Percentiles rank a stretch among this genome's conserved stretches.
Evolutionary conservation across 768 basidiomycete genomes (phyloP).

Genomic region (Pleurotus ostreatus): DNA sequence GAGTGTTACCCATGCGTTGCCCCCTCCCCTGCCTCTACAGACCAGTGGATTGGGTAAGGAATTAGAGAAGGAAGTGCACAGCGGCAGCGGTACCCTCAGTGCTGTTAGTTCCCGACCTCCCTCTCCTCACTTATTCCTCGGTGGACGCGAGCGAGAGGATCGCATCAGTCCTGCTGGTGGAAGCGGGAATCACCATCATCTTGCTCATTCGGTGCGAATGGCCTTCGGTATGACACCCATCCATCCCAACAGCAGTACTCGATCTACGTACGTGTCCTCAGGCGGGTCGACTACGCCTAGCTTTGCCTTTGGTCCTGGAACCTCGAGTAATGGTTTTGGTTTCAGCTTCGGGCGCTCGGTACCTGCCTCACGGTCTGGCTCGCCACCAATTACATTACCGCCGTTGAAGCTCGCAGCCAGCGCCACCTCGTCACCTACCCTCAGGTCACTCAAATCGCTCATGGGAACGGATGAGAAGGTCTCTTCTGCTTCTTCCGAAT

Average conservation of each 20-base stretch:
- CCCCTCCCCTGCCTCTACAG: neutral
- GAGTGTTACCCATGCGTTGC: slow-evolving; percentile 34
- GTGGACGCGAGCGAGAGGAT: slow-evolving; percentile 11
- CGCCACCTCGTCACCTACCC: slow-evolving; percentile 8
- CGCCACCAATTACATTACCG: slow-evolving; percentile 69
- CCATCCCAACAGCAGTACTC: slow-evolving; percentile 20
- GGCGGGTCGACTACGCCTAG: neutral
- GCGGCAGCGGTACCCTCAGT: slow-evolving; percentile 32
- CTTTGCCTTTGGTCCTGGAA: neutral
- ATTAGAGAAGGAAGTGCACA: slow-evolving; percentile 6
- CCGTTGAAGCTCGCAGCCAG: slow-evolving; percentile 49
- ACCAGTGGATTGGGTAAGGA: slow-evolving; percentile 6
- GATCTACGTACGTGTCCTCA: slow-evolving; percentile 18
- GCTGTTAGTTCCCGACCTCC: slow-evolving; percentile 57
- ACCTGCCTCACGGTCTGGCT: slow-evolving; percentile 60
- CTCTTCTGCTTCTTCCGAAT: neutral
- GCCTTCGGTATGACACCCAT: slow-evolving; percentile 95
- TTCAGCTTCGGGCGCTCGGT: slow-evolving; percentile 22
- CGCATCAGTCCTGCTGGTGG: slow-evolving; percentile 5
- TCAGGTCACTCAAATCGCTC: slow-evolving; percentile 4
- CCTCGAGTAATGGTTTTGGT: neutral
- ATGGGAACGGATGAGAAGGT: neutral
- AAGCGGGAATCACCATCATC: slow-evolving; percentile 46
- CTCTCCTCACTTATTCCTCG: slow-evolving; percentile 41
- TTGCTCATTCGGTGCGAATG: slow-evolving; percentile 79